These are phyloP conservation scores for Rhizopus arrhizus DNA, from an alignment of 371 early-diverging fungal species.

Conservation along the genomic window DNA sequence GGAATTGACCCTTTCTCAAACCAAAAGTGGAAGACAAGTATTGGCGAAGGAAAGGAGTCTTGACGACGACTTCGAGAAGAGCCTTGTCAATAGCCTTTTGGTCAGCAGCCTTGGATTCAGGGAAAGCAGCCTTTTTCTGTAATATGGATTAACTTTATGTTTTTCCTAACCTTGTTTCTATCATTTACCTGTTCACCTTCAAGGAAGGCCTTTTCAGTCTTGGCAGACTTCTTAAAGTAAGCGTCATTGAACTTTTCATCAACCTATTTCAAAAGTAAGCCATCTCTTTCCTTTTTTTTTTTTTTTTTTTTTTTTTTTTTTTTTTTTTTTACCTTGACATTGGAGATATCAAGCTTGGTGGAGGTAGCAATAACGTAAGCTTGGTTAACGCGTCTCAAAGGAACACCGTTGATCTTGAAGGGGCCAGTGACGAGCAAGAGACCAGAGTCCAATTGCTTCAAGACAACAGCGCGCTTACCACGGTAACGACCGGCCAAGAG, in stretches of 20 bases:
- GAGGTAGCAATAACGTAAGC: slow-evolving; percentile 98
- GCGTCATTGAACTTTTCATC: slow-evolving; percentile 88
- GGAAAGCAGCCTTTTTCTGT: slow-evolving; percentile 67
- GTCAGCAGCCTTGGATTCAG: slow-evolving; percentile 74
- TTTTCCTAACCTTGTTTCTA: too few species aligned
- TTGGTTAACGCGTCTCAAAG: slow-evolving; percentile 97
- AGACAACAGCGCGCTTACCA: slow-evolving; percentile 98
- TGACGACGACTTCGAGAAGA: slow-evolving; percentile 77
- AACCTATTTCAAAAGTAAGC: slow-evolving; percentile 31
- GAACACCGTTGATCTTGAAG: slow-evolving; percentile 97
- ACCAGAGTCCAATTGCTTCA: slow-evolving; percentile 95
- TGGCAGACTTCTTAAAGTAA: slow-evolving; percentile 83
- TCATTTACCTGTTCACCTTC: slow-evolving; percentile 62
- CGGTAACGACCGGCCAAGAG: slow-evolving; percentile 95
- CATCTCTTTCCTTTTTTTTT: too few species aligned
- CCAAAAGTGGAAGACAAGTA: slow-evolving; percentile 89
- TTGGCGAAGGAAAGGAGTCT: slow-evolving; percentile 81
- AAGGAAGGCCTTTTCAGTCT: slow-evolving; percentile 89
- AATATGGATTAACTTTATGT: not conserved
- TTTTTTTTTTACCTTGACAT: slow-evolving; percentile 58
- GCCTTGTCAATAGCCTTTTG: slow-evolving; percentile 89
- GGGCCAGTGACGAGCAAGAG: slow-evolving; percentile 97
- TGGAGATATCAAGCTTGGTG: slow-evolving; percentile 90
- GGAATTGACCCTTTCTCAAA: slow-evolving; percentile 93
- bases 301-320: too few species aligned